Conservation (phyloP, 805 yeast genomes). For the Grigorovia jiainica region DNA sequence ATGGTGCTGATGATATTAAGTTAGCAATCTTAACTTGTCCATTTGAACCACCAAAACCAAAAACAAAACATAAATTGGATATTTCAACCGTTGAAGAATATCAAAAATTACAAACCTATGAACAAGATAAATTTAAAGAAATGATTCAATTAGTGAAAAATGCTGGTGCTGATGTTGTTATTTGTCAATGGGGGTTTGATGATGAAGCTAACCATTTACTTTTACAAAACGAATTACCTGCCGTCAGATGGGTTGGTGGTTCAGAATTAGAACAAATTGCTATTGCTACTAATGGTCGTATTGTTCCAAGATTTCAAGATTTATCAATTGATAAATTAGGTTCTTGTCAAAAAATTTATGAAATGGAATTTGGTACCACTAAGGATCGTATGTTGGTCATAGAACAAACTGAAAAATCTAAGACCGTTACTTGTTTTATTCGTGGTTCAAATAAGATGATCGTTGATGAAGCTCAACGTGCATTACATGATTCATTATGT, state of each 20-base stretch:
- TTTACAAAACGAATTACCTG: slow-evolving; percentile 80
- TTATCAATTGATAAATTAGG: slow-evolving; percentile 76
- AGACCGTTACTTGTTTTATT: slow-evolving; percentile 85
- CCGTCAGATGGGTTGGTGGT: slow-evolving; percentile 99
- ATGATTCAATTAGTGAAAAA: slow-evolving; percentile 83
- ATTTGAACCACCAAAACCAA: slow-evolving; percentile 99
- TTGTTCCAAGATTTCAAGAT: slow-evolving; percentile 96
- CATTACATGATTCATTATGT: slow-evolving; percentile 91
- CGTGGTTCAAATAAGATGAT: slow-evolving; percentile 98
- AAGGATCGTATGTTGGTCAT: slow-evolving; percentile 92
- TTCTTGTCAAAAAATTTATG: slow-evolving; percentile 73
- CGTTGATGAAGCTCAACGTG: slow-evolving; percentile 93
- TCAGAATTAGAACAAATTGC: slow-evolving; percentile 93
- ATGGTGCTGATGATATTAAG: slow-evolving; percentile 51
- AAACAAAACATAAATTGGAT: slow-evolving; percentile 94
- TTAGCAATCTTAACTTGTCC: slow-evolving; percentile 96
- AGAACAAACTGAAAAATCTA: slow-evolving; percentile 78
- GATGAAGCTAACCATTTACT: slow-evolving; percentile 95
- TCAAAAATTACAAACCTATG: slow-evolving; percentile 81
- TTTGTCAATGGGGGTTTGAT: slow-evolving; percentile 99
- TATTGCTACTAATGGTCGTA: slow-evolving; percentile 94
- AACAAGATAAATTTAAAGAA: slow-evolving; percentile 78
- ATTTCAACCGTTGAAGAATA: slow-evolving; percentile 92
- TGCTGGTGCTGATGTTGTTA: slow-evolving; percentile 91
- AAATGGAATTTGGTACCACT: slow-evolving; percentile 92